phyloP scores from a whole-genome alignment of 2,329 filamentous ascomycete genomes.

The Ascochyta koolunga region DNA sequence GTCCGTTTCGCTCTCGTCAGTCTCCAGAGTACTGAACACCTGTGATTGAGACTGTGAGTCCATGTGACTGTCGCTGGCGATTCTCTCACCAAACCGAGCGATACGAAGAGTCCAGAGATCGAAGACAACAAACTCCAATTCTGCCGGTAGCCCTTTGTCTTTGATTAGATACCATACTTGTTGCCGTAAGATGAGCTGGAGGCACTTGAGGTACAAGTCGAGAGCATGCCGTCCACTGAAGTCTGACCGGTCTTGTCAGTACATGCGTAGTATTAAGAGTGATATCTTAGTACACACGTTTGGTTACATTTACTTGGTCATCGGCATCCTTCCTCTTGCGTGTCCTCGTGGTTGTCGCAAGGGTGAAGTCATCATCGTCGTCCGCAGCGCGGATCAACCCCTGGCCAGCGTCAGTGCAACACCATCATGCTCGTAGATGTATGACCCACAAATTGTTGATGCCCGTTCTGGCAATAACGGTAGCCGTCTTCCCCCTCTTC shows the following conservation, averaged over 20 bases:
- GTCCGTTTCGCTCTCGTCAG: slow-evolving; percentile 49
- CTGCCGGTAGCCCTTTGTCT: slow-evolving; percentile 67
- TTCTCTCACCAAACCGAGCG: slow-evolving; percentile 58
- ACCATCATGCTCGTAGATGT: neutral
- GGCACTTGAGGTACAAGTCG: slow-evolving; percentile 79
- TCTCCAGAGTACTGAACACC: slow-evolving; percentile 64
- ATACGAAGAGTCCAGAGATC: slow-evolving; percentile 86
- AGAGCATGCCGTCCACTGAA: slow-evolving; percentile 72
- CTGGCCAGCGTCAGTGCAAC: slow-evolving; percentile 21
- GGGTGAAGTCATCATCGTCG: slow-evolving; percentile 68
- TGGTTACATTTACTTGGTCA: slow-evolving; percentile 48
- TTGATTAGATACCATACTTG: slow-evolving; percentile 78
- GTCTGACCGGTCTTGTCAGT: slow-evolving; percentile 50
- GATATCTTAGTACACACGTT: slow-evolving; percentile 7
- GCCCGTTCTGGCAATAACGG: slow-evolving; percentile 80
- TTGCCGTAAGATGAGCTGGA: slow-evolving; percentile 83
- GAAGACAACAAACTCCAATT: slow-evolving; percentile 78
- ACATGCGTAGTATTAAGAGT: neutral
- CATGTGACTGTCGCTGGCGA: slow-evolving; percentile 43
- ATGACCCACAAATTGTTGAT: slow-evolving; percentile 72
- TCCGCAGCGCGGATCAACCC: slow-evolving; percentile 55
- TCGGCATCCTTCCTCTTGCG: slow-evolving; percentile 59
- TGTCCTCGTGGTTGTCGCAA: slow-evolving; percentile 62
- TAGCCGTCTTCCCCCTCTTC: slow-evolving; percentile 76
- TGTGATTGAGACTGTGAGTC: slow-evolving; percentile 56